Conservation (phyloP, 768 basidiomycete genomes). For the Mycena capillaripes region DNA sequence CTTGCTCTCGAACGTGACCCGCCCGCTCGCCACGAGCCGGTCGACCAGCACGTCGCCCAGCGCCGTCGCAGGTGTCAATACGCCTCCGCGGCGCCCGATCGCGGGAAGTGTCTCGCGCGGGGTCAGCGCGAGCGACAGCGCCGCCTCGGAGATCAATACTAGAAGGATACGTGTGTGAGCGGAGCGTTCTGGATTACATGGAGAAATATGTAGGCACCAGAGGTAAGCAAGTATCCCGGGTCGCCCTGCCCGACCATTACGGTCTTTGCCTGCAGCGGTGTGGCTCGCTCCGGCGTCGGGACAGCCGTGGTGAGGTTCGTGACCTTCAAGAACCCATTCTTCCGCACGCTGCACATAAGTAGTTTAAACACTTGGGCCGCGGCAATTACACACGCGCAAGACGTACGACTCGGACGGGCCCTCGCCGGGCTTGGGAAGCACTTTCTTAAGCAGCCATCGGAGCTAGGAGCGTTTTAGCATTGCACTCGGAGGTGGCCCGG, state of each 20-base stretch:
- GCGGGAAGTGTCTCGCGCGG: slow-evolving; percentile 66
- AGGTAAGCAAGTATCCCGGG: slow-evolving; percentile 72
- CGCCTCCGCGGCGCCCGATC: slow-evolving; percentile 75
- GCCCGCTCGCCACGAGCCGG: slow-evolving; percentile 71
- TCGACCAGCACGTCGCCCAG: slow-evolving; percentile 83
- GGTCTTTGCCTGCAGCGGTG: slow-evolving; percentile 67
- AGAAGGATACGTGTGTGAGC: neutral
- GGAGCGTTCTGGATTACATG: too few relatives aligned
- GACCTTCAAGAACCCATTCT: slow-evolving; percentile 71
- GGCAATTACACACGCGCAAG: neutral
- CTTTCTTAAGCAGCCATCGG: slow-evolving; percentile 67
- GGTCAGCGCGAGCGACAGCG: slow-evolving; percentile 76
- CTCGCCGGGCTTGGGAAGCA: slow-evolving; percentile 67
- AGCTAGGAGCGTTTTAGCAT: slow-evolving; percentile 50
- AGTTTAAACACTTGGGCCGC: neutral
- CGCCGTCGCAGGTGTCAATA: slow-evolving; percentile 88
- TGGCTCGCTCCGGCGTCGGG: slow-evolving; percentile 49
- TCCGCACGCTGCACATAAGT: slow-evolving; percentile 57
- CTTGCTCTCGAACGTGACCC: slow-evolving; percentile 69
- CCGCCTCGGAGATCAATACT: slow-evolving; percentile 81
- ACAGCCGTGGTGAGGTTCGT: slow-evolving; percentile 81
- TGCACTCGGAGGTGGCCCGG: neutral
- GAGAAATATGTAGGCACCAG: too few relatives aligned
- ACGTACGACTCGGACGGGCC: slow-evolving; percentile 78
- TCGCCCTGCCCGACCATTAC: slow-evolving; percentile 79